phyloP scores from a whole-genome alignment of 2,329 filamentous ascomycete genomes.

The Cladorrhinum sp. region DNA sequence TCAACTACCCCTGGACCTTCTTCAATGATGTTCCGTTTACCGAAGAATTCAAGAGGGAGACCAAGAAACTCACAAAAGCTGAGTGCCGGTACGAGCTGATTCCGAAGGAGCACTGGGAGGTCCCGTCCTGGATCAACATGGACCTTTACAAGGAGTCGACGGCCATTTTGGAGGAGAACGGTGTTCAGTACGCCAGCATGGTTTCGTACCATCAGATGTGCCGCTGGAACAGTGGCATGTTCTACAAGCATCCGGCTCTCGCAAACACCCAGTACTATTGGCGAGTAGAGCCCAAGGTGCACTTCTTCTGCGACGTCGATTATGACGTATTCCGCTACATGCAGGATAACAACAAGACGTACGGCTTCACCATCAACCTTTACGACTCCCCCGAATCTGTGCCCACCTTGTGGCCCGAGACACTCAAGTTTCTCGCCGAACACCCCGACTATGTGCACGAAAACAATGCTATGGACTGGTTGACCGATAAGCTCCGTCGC shows the following conservation, averaged over 20 bases:
- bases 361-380: constrained; percentile 96
- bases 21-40: constrained; percentile 96
- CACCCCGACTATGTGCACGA: constrained; percentile 77
- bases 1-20: constrained; percentile 99
- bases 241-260: constrained; percentile 93
- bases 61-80: constrained; percentile 79
- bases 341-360: constrained; percentile 97
- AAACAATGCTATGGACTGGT: constrained; percentile 84
- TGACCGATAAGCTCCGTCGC: constrained; percentile 72
- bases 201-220: constrained; percentile 98
- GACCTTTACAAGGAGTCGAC: constrained; percentile 84
- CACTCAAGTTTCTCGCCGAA: constrained; percentile 80
- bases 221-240: constrained; percentile 96
- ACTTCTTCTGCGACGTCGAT: constrained; percentile 98
- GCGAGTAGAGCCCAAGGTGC: constrained; percentile 97
- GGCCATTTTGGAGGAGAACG: constrained; percentile 74
- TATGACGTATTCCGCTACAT: constrained; percentile 99
- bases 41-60: constrained; percentile 86
- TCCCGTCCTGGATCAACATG: constrained; percentile 87
- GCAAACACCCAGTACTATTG: constrained; percentile 87
- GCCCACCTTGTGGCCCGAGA: constrained; percentile 91
- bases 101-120: constrained; percentile 91
- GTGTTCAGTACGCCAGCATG: constrained; percentile 87
- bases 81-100: constrained; percentile 84
- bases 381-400: constrained; percentile 90